Conservation (phyloP, 2,329 filamentous ascomycete genomes). For the Fusarium oxysporum region DNA sequence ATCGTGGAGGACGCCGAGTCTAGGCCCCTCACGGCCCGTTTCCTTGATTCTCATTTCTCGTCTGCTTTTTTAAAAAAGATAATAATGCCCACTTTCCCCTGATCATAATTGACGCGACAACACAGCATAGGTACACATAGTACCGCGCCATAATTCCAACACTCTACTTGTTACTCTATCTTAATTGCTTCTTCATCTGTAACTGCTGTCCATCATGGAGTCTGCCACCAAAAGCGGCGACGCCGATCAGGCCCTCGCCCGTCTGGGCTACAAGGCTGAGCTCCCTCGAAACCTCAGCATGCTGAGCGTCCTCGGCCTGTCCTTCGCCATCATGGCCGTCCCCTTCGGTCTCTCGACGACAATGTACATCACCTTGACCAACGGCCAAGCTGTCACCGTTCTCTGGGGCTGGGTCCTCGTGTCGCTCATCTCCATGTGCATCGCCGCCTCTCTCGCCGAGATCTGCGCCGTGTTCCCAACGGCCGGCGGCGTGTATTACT, state of each 20-base stretch:
- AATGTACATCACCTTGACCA: constrained; percentile 68
- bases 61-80: constrained; percentile 14
- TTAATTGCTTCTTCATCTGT: neutral
- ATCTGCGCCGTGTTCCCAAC: constrained; percentile 75
- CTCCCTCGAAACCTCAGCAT: constrained; percentile 63
- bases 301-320: constrained; percentile 61
- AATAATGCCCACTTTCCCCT: constrained; percentile 20
- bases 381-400: constrained; percentile 77
- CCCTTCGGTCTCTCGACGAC: constrained; percentile 63
- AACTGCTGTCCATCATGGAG: constrained; percentile 18
- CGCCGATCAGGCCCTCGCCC: constrained; percentile 59
- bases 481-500: constrained; percentile 76
- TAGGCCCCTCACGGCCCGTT: constrained; percentile 29
- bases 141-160: neutral
- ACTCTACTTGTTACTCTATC: neutral
- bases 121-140: neutral
- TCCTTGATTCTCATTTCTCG: constrained; percentile 23
- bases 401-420: constrained; percentile 76
- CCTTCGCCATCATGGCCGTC: constrained; percentile 64
- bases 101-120: constrained; percentile 1
- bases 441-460: constrained; percentile 78
- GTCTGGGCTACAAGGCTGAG: constrained; percentile 63
- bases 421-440: constrained; percentile 76
- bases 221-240: constrained; percentile 28
- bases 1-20: constrained; percentile 35